Evolutionary conservation across 345 rosid species (phyloP), one percentile per base, ranked within the genome.

Genomic region (Sonneratia alba): DNA sequence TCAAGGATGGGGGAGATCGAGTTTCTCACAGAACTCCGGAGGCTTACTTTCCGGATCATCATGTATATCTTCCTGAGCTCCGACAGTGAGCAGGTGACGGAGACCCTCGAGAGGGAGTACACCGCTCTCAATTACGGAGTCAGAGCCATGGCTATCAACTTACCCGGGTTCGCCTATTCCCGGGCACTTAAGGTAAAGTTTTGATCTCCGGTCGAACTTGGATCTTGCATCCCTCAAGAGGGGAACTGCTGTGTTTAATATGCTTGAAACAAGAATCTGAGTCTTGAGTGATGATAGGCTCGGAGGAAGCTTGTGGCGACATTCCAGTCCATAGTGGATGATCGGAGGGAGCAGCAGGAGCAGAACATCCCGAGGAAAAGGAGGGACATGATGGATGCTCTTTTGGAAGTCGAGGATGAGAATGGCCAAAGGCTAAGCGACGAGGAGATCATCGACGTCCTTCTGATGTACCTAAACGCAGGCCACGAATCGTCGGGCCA

Each of bases 401-500:
- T 93, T 9, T 70, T 93, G 63, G 86, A 79, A 69, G 88, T 81
- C 47, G 72, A 85, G 72, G 98, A 91, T 73, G 97, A 88, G 66
- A 86, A 85, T 6, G 94, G 96, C 24, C 80, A 86, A 74, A 81
- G 68, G 79, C 77, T 93, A 73, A 76, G 73, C 0, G 87, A 93
- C 0, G 87, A 89, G 70, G 96, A 93, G 43, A 89, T 93, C 75
- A 86, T 93, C 36, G 97, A 93, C 62, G 64, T 93, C 51, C 70
- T 89, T 65, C 32, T 93, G 43, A 91, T 89, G 96, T 93, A 93
- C 79, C 81, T 93, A 71, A 89, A 91, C 79, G 98, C 96, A 0
- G 96, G 96, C 70, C 96, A 93, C 69, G 97, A 93, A 80, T 93
- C 98, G 59, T 91, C 97, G 4, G 97, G 87, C 27, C 97, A 93